Percentiles rank a stretch among this genome's conserved stretches.
phyloP scores from a whole-genome alignment of 768 basidiomycete genomes.

The Nidularia pulvinata region DNA sequence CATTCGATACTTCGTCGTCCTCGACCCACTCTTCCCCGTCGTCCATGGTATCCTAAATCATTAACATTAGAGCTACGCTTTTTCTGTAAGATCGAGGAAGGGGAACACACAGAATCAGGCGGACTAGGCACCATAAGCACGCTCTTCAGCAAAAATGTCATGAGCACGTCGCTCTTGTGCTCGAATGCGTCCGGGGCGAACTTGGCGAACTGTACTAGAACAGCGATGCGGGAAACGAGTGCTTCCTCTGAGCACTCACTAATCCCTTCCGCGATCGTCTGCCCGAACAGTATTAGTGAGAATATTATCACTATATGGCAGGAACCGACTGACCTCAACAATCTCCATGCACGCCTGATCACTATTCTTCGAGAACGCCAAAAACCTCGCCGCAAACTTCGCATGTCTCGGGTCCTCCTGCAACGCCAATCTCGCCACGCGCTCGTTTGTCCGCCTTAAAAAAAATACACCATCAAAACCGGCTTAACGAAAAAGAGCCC shows the following conservation, averaged over 20 bases:
- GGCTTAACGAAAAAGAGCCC: not conserved
- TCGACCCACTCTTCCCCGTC: conserved; percentile 77
- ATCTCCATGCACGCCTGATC: conserved; percentile 50
- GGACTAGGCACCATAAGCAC: conserved; percentile 61
- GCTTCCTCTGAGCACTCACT: conserved; percentile 41
- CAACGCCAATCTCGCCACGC: conserved; percentile 56
- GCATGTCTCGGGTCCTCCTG: conserved; percentile 66
- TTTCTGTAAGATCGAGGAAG: conserved; percentile 12
- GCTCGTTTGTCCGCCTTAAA: conserved; percentile 65
- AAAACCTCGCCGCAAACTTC: conserved; percentile 82
- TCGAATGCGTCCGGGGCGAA: conserved; percentile 78
- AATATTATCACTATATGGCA: not conserved
- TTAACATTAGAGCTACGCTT: not conserved
- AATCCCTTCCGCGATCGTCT: conserved; percentile 64
- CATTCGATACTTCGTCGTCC: conserved; percentile 56
- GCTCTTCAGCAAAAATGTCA: conserved; percentile 68
- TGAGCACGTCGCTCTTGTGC: conserved; percentile 71
- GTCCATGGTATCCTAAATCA: conserved; percentile 55
- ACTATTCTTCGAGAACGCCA: conserved; percentile 59
- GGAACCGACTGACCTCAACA: conserved; percentile 53
- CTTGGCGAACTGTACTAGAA: conserved; percentile 73
- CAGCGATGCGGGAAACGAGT: conserved; percentile 68
- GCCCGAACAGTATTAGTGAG: not conserved
- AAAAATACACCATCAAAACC: conserved; percentile 1
- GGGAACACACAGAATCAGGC: conserved; percentile 39